Percentiles rank a stretch among this genome's conserved stretches.
Conservation (phyloP, 768 basidiomycete species). For the Boletus barrowsii region DNA sequence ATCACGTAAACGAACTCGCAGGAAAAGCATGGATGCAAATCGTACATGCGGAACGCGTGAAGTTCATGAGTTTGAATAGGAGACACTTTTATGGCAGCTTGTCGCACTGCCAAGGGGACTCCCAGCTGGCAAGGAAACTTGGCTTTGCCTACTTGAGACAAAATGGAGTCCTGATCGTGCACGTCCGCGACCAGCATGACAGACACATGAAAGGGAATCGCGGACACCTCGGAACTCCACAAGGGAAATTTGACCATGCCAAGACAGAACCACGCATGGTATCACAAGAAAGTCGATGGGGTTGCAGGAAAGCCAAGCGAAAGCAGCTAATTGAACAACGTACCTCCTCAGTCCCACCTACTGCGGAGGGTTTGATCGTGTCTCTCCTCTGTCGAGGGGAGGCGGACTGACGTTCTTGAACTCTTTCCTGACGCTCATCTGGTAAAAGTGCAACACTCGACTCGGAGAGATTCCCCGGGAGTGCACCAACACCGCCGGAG, state of each 20-base stretch:
- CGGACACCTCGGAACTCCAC: not conserved
- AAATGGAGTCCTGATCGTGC: not conserved
- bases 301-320: not conserved
- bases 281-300: not conserved
- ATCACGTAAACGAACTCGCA: not conserved
- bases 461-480: conserved; percentile 47
- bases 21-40: too few relatives aligned
- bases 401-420: not conserved
- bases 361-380: conserved; percentile 8
- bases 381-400: conserved; percentile 17
- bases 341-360: conserved; percentile 11
- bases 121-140: too few relatives aligned
- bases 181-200: not conserved
- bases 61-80: too few relatives aligned
- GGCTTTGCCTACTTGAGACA: not conserved
- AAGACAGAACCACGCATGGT: not conserved
- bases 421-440: conserved; percentile 37
- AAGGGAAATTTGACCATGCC: not conserved
- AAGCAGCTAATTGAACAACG: not conserved
- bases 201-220: not conserved
- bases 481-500: conserved; percentile 43
- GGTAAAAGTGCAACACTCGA: conserved; percentile 47
- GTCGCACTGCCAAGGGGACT: too few relatives aligned
- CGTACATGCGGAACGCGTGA: too few relatives aligned
- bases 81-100: too few relatives aligned